Evolutionary conservation across 148 eudicot genomes (phyloP), one percentile per base, ranked within the genome.

Genomic region (Polygonum maritimum): DNA sequence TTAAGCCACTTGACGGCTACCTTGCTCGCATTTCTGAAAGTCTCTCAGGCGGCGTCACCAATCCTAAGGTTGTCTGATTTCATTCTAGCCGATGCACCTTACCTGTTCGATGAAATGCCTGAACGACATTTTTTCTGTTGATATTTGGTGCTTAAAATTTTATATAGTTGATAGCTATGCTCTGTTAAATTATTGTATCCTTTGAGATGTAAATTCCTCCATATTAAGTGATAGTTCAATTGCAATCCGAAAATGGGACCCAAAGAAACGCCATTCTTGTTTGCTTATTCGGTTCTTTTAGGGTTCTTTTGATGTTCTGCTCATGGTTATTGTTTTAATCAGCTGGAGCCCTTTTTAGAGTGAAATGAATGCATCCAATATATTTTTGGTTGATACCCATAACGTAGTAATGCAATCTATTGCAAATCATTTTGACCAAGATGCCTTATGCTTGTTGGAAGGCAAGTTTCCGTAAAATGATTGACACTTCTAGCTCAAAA

Each of bases 1-100:
- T 91, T 54, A 93, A 93, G 89, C 92, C 97, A 16, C 77, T 88
- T 6, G 88, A 88, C 26, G 86, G 76, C 1, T 85, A 78, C 83
- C 83, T 85, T 14, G 52, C 78, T 81, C 79, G 26, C 39, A 55
- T 71, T 69, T 74, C 79, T 74, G 72, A 65, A 39, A 48, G 60
- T 3, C 51, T 48, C 76, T 80, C 86, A 26, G 69, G 22, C n/a
- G 36, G 54, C 7, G 35, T 73, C 83, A 35, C 83, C 65, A 82
- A 79, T 67, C 89, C 86, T 41, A 84, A 84, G 91, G 94, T 88
- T 60, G 16, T 54, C 0, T 45, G 36, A 35, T 35, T 38, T 38
- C 38, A 21, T 38, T 15, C 22, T 33, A 38, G 40, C 49, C 36
- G 12, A 73, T 38, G 35, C 11, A 31, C 74, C 18, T 80, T 18